These are phyloP conservation scores for Colletotrichum paranaense DNA, from an alignment of 2,329 filamentous ascomycete species.

Conservation along the genomic window DNA sequence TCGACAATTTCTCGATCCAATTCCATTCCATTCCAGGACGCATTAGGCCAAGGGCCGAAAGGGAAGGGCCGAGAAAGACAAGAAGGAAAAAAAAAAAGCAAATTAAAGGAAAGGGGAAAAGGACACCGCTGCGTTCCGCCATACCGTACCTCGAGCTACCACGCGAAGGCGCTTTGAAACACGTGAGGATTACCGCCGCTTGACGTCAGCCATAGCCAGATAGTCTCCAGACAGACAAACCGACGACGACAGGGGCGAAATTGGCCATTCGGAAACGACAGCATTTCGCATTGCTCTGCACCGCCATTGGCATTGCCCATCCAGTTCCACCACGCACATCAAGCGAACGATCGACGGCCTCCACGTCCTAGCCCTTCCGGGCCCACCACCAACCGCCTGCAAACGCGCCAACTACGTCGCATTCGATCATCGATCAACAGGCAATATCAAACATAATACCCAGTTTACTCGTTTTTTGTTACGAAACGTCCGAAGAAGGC, in stretches of 20 bases:
- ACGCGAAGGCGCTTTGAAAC: conserved; percentile 28
- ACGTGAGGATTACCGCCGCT: conserved; percentile 15
- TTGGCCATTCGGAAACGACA: conserved; percentile 7
- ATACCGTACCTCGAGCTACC: conserved; percentile 3
- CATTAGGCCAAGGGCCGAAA: conserved; percentile 23
- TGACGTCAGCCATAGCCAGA: conserved; percentile 24
- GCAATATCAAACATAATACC: conserved; percentile 21
- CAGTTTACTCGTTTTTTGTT: conserved; percentile 17
- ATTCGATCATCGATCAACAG: conserved; percentile 25
- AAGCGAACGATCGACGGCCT: conserved; percentile 6
- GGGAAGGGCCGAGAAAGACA: conserved; percentile 9
- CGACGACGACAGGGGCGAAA: conserved; percentile 1
- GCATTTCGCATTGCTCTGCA: conserved; percentile 7
- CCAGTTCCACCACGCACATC: background rate
- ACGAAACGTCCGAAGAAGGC: conserved; percentile 16
- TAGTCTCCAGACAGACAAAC: background rate
- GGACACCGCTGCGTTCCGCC: background rate
- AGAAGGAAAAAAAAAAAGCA: background rate
- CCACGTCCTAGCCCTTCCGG: background rate
- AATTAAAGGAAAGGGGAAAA: conserved; percentile 2
- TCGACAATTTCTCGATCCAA: conserved; percentile 7
- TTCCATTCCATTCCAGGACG: conserved; percentile 9
- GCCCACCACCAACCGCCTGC: background rate
- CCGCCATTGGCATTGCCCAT: conserved; percentile 4
- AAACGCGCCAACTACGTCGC: conserved; percentile 20